These are phyloP conservation scores for Ophiostoma fasciatum DNA, from an alignment of 2,329 filamentous ascomycete genomes.

Conservation along the genomic window DNA sequence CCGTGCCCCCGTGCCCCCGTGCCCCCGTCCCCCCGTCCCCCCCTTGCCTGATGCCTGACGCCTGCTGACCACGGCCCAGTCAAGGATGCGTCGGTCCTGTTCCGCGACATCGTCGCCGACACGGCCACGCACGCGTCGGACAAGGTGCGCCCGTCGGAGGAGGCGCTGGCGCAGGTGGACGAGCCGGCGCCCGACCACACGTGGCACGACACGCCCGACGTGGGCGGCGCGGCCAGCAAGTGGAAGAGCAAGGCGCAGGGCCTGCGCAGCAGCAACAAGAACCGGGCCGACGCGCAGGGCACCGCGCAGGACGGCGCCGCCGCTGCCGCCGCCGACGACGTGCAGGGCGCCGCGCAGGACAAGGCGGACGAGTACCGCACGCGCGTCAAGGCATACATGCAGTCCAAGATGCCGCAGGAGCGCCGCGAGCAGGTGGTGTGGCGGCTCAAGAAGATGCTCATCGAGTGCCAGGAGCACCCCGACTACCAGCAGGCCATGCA, in stretches of 20 bases:
- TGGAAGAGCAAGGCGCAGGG: conserved; percentile 52
- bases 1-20: no score
- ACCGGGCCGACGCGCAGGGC: conserved; percentile 21
- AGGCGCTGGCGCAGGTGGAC: conserved; percentile 65
- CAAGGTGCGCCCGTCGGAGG: conserved; percentile 62
- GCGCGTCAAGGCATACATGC: conserved; percentile 55
- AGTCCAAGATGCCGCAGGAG: conserved; percentile 79
- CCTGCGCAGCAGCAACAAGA: conserved; percentile 36
- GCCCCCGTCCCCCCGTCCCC: no score
- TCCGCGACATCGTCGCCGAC: conserved; percentile 86
- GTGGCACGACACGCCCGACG: conserved; percentile 77
- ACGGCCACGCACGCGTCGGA: conserved; percentile 66
- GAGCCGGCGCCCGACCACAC: conserved; percentile 76
- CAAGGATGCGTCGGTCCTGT: conserved; percentile 62
- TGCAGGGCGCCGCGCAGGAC: conserved; percentile 31
- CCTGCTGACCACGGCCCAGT: conserved; percentile 34
- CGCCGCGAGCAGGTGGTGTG: conserved; percentile 84
- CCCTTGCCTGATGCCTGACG: conserved; percentile 6
- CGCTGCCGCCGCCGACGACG: conserved; percentile 39
- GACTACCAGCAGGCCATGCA: conserved; percentile 90
- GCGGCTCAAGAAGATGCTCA: conserved; percentile 91
- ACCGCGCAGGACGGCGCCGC: conserved; percentile 28
- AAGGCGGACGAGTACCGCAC: conserved; percentile 25
- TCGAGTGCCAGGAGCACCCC: conserved; percentile 88
- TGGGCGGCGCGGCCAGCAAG: no score